Evolutionary conservation across 1,139 yeast genomes (phyloP).

Genomic region (Saccharomyces hybrid): DNA sequence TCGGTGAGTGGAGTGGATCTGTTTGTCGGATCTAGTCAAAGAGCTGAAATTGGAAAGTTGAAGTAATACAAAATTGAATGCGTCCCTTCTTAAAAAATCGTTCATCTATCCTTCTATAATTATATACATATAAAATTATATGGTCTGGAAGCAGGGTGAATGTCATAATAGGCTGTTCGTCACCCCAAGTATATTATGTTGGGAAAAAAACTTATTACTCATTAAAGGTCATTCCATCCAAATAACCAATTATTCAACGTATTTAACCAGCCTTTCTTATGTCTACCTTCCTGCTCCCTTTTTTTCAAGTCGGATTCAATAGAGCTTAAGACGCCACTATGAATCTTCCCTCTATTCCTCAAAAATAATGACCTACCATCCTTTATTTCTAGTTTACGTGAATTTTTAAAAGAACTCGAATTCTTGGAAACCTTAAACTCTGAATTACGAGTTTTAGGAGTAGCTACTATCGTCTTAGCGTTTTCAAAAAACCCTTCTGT

Average conservation of each 20-base stretch:
- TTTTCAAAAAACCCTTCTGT: neutral
- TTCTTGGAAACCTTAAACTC: constrained; percentile 7
- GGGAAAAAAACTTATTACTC: neutral
- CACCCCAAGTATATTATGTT: neutral
- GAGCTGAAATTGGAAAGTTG: neutral
- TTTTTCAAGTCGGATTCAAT: constrained; percentile 7
- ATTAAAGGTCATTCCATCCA: constrained; percentile 6
- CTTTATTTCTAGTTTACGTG: constrained; percentile 5
- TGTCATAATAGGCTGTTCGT: neutral
- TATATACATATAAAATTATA: constrained; percentile 1
- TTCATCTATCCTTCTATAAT: neutral
- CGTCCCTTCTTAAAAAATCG: neutral
- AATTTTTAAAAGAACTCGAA: constrained; percentile 23
- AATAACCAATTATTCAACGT: constrained; percentile 12
- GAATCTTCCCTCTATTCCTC: constrained; percentile 3
- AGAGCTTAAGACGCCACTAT: constrained; percentile 2
- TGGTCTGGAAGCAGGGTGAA: neutral
- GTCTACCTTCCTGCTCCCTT: constrained; percentile 5
- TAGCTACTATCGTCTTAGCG: neutral
- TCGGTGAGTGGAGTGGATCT: neutral
- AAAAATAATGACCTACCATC: constrained; percentile 4
- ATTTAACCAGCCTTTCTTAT: constrained; percentile 21
- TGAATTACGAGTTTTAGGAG: neutral
- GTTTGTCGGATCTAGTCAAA: neutral
- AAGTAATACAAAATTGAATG: neutral